Percentiles rank a stretch among this genome's conserved stretches.
Evolutionary conservation across 1,284 basidiomycete species (phyloP).

Genomic region (Ustilago curta): DNA sequence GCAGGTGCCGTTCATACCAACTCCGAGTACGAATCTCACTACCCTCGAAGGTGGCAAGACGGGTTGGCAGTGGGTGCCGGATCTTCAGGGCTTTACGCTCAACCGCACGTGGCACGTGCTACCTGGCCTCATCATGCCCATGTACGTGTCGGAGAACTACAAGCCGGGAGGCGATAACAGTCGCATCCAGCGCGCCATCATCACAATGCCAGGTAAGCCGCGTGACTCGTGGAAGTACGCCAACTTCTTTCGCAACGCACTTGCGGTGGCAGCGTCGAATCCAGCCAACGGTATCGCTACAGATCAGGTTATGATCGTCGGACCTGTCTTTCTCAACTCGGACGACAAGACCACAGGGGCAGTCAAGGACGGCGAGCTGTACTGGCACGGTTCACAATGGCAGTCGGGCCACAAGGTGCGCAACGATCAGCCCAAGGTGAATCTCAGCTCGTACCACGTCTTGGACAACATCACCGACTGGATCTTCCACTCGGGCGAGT

Average conservation of each 20-base stretch:
- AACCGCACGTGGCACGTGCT: constrained; percentile 51
- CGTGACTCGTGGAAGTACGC: constrained; percentile 66
- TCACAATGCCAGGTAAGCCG: constrained; percentile 62
- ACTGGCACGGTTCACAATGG: constrained; percentile 62
- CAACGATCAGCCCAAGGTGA: constrained; percentile 34
- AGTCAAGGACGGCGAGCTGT: constrained; percentile 39
- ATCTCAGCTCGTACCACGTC: constrained; percentile 52
- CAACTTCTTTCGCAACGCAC: constrained; percentile 56
- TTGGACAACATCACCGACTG: constrained; percentile 59
- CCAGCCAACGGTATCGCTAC: constrained; percentile 26
- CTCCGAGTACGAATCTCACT: constrained; percentile 17
- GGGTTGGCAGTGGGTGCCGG: constrained; percentile 51
- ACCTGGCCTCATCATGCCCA: constrained; percentile 46
- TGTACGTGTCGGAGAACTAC: constrained; percentile 53
- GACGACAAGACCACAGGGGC: constrained; percentile 53
- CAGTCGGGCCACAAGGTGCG: constrained; percentile 55
- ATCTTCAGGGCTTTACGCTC: constrained; percentile 52
- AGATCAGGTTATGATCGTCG: constrained; percentile 53
- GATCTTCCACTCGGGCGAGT: constrained; percentile 56
- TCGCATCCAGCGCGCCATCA: constrained; percentile 57
- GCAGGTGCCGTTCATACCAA: constrained; percentile 38
- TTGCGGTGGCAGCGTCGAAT: constrained; percentile 46
- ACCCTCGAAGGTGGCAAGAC: constrained; percentile 11
- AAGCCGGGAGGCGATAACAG: constrained; percentile 38
- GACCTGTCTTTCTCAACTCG: constrained; percentile 55